Evolutionary conservation across 352 stramenopile genomes (phyloP), one percentile per base, ranked within the genome.

Genomic region (Pythium chondricola): DNA sequence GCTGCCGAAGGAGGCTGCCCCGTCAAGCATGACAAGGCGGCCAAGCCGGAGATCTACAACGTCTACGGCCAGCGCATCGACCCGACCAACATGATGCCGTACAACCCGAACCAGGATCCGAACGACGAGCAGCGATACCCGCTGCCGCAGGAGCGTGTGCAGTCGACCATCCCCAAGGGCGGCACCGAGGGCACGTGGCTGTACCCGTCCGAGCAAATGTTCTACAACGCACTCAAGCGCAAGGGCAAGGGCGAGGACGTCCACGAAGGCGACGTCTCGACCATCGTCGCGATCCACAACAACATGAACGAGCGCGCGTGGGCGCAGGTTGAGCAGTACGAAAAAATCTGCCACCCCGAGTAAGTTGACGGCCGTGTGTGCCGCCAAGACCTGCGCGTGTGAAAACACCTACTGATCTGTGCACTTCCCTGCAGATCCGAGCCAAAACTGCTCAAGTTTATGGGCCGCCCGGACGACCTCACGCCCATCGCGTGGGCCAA

Each of bases 251-350:
- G 93, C 52, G 93, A 96, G n/a, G 92, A 97, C 50, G 95, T 98
- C 36, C 85, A 97, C 52, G 92, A 98, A 46, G 83, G 76, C 26
- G 84, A 98, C 50, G 88, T 99, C 42, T 73, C 67, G n/a, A 83
- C 71, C 30, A 97, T 99, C 14, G 95, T 99, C 24, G 94, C 95
- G 17, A 97, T 99, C 57, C 97, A 99, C 82, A 99, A 99, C 81
- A 98, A 97, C 70, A 99, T 99, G 97, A 99, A 99, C 76, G 97
- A 99, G 71, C 87, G 86, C 31, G 98, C 96, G 5, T 99, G 97
- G 97, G 68, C 71, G 5, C 82, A 98, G 59, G 86, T 99, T 14
- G 78, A 98, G 58, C 83, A 98, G 64, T 99, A 98, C 93, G 97
- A 99, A 57, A 82, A 89, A 45, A 67, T 83, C 10, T 95, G 78